phyloP scores from a whole-genome alignment of 2,329 filamentous ascomycete genomes.

The Penicillium verrucosum region DNA sequence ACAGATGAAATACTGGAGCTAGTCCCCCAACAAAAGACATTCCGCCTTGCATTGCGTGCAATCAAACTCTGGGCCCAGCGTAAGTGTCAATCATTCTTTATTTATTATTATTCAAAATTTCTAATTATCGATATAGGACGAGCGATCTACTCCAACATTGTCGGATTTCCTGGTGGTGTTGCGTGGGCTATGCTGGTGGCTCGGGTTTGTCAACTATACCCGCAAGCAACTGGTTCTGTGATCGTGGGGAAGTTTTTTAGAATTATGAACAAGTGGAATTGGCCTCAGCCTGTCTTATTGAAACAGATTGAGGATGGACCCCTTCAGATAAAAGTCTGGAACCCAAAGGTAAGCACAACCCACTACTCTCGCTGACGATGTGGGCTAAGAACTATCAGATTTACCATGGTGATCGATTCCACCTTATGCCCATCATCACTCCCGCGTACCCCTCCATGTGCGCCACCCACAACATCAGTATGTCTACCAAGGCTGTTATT shows the following conservation, averaged over 20 bases:
- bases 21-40: conserved; percentile 85
- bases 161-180: conserved; percentile 93
- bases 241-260: conserved; percentile 93
- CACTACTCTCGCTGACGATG: neutral
- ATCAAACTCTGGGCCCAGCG: conserved; percentile 95
- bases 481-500: conserved; percentile 81
- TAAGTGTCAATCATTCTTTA: conserved; percentile 25
- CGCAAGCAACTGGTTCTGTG: conserved; percentile 81
- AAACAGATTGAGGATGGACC: conserved; percentile 82
- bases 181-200: conserved; percentile 98
- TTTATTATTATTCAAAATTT: neutral
- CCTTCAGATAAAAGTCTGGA: conserved; percentile 85
- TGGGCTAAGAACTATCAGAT: conserved; percentile 49
- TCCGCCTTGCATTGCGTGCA: conserved; percentile 81
- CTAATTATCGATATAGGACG: conserved; percentile 49
- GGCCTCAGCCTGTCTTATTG: conserved; percentile 88
- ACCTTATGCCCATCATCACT: conserved; percentile 97
- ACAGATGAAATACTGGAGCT: conserved; percentile 87
- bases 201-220: conserved; percentile 92
- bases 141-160: conserved; percentile 92
- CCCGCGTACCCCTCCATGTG: conserved; percentile 98
- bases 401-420: conserved; percentile 75
- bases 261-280: conserved; percentile 86
- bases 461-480: conserved; percentile 88
- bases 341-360: conserved; percentile 67